A percentile compares a stretch with the other conserved stretches of the same genome.
phyloP scores from a whole-genome alignment of 1,284 basidiomycete species.

The Quambalaria eucalypti region DNA sequence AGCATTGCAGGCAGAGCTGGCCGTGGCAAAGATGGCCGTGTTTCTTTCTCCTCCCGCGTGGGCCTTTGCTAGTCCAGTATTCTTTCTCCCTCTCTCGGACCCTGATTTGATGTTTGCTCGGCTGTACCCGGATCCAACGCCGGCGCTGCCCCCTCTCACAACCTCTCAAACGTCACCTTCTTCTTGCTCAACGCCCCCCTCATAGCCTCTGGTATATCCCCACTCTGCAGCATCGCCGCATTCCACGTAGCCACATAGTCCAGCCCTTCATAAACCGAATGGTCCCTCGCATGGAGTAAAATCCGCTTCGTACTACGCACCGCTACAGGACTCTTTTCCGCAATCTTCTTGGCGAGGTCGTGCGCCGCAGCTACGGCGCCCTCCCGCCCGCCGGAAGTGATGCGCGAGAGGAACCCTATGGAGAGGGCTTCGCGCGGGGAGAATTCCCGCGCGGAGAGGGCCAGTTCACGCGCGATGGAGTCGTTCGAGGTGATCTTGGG shows the following conservation, averaged over 20 bases:
- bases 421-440: constrained; percentile 60
- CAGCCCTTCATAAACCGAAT: constrained; percentile 64
- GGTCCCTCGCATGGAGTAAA: constrained; percentile 62
- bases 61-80: too few species aligned
- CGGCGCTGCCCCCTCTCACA: constrained; percentile 23
- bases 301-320: constrained; percentile 72
- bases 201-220: constrained; percentile 53
- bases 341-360: not conserved
- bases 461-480: constrained; percentile 68
- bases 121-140: too few species aligned
- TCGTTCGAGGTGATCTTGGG: constrained; percentile 73
- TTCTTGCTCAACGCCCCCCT: constrained; percentile 49
- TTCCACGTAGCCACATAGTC: constrained; percentile 74
- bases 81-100: too few species aligned
- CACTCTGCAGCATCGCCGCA: constrained; percentile 60
- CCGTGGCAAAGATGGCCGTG: too few species aligned
- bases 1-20: too few species aligned
- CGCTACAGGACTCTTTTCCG: constrained; percentile 68
- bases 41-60: too few species aligned
- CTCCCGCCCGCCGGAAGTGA: constrained; percentile 61
- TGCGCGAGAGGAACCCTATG: constrained; percentile 68
- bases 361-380: constrained; percentile 47
- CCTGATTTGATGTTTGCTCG: too few species aligned
- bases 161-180: constrained; percentile 40
- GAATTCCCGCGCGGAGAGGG: constrained; percentile 68